These are phyloP conservation scores for Pyrus communis DNA, from an alignment of 306 rosid species.

Conservation along the genomic window DNA sequence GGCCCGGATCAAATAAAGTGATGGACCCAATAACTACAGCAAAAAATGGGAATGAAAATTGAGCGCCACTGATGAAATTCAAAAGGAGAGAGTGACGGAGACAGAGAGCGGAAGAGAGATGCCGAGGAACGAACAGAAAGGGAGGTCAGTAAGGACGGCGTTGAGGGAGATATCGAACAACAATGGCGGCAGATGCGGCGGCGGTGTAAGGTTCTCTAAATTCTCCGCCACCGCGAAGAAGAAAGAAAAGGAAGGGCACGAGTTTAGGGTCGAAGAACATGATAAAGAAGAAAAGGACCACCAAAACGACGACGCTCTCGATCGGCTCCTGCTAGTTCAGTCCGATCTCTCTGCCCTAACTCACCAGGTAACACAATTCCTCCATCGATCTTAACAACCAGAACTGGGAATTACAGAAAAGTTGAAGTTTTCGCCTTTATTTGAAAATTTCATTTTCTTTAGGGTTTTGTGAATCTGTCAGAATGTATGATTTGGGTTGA, in stretches of 20 bases:
- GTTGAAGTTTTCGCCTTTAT: neutral
- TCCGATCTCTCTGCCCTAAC: constrained; percentile 56
- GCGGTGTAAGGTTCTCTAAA: constrained; percentile 18
- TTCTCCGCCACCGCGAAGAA: constrained; percentile 8
- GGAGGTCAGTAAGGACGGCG: constrained; percentile 33
- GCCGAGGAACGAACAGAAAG: constrained; percentile 26
- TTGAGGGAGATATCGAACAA: constrained; percentile 35
- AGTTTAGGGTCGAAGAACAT: constrained; percentile 2
- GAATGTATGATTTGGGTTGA: neutral
- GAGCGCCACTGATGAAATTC: constrained; percentile 20
- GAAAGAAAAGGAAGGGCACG: neutral
- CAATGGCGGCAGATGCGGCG: constrained; percentile 3
- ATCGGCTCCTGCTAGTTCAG: constrained; percentile 48
- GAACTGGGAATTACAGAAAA: neutral
- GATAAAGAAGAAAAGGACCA: constrained; percentile 5
- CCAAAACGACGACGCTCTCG: constrained; percentile 24
- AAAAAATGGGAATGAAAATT: neutral
- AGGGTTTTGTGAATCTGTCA: neutral
- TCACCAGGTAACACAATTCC: constrained; percentile 38
- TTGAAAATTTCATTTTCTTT: neutral
- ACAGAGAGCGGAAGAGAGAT: neutral
- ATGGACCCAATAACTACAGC: neutral
- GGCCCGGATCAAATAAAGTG: neutral
- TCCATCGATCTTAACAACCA: neutral
- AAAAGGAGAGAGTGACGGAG: neutral